Conservation (phyloP, 768 basidiomycete genomes). For the Tricholoma sp. region DNA sequence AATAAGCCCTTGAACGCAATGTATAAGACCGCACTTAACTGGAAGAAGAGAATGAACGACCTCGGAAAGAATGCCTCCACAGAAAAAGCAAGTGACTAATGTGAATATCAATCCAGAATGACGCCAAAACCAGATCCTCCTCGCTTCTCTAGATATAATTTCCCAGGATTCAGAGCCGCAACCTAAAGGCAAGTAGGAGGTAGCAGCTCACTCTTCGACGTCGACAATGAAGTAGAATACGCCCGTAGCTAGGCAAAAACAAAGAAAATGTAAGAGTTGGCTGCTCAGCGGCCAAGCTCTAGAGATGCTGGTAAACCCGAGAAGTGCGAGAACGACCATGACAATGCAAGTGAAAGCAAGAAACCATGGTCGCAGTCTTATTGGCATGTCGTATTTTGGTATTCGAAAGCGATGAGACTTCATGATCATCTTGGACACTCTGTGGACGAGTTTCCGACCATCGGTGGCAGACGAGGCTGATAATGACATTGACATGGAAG, state of each 20-base stretch:
- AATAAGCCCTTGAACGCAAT: neutral
- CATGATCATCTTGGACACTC: constrained; percentile 58
- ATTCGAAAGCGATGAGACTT: constrained; percentile 60
- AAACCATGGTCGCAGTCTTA: constrained; percentile 85
- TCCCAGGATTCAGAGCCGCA: constrained; percentile 1
- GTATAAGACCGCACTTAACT: constrained; percentile 33
- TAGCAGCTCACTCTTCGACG: constrained; percentile 69
- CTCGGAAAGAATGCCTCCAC: constrained; percentile 79
- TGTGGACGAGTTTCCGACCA: constrained; percentile 35
- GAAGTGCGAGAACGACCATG: constrained; percentile 65
- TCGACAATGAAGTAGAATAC: constrained; percentile 88
- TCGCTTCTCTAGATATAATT: constrained; percentile 47
- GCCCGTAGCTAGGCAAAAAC: constrained; percentile 68
- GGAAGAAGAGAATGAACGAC: constrained; percentile 76
- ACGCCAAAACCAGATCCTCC: constrained; percentile 87
- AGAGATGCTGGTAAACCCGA: constrained; percentile 74
- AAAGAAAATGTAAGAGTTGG: constrained; percentile 77
- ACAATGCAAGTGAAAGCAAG: constrained; percentile 62
- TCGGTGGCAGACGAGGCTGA: constrained; percentile 11
- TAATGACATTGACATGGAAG: constrained; percentile 4
- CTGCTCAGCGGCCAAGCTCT: constrained; percentile 66
- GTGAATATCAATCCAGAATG: constrained; percentile 68
- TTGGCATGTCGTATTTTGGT: constrained; percentile 64
- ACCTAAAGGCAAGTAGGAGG: neutral
- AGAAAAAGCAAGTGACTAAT: constrained; percentile 64